Conservation (phyloP, 495 filamentous ascomycete species). For the Friedmanniomyces endolithicus region DNA sequence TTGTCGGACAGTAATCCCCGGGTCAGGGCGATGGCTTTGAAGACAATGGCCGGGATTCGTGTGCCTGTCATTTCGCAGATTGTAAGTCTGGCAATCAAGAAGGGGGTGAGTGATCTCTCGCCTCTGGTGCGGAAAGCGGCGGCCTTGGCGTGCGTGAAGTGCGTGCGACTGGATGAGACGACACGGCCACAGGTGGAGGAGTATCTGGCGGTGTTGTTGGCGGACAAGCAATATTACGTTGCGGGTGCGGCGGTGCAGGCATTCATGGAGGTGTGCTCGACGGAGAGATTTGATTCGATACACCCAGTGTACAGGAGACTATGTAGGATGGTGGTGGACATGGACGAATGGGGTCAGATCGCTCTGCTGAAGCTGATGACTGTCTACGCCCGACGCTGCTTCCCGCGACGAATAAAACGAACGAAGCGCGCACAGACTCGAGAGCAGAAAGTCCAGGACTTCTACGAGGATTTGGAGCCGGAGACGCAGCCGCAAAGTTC, state of each 20-base stretch:
- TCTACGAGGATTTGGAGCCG: constrained; percentile 60
- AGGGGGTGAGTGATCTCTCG: constrained; percentile 85
- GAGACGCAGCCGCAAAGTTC: constrained; percentile 24
- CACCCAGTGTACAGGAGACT: constrained; percentile 79
- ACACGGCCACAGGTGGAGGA: constrained; percentile 75
- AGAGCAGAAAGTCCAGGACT: constrained; percentile 44
- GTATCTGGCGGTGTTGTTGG: constrained; percentile 61
- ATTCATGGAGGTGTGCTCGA: constrained; percentile 69
- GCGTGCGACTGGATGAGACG: constrained; percentile 80
- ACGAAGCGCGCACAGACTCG: constrained; percentile 33
- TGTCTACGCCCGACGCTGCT: constrained; percentile 75
- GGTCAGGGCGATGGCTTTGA: constrained; percentile 77
- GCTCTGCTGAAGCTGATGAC: constrained; percentile 69
- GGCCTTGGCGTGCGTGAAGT: constrained; percentile 92
- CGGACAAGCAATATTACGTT: constrained; percentile 88
- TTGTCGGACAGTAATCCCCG: constrained; percentile 84
- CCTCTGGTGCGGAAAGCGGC: constrained; percentile 85
- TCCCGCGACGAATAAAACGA: constrained; percentile 54
- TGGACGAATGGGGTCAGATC: constrained; percentile 97
- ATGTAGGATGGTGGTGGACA: constrained; percentile 84
- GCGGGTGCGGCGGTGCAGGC: constrained; percentile 83
- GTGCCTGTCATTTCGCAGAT: constrained; percentile 99
- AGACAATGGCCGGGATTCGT: constrained; percentile 88
- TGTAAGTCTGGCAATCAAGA: constrained; percentile 88
- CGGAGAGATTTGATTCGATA: constrained; percentile 70